Base-by-base conservation (phyloP, 495 filamentous ascomycete species). In the Tuber umbilicatum region DNA sequence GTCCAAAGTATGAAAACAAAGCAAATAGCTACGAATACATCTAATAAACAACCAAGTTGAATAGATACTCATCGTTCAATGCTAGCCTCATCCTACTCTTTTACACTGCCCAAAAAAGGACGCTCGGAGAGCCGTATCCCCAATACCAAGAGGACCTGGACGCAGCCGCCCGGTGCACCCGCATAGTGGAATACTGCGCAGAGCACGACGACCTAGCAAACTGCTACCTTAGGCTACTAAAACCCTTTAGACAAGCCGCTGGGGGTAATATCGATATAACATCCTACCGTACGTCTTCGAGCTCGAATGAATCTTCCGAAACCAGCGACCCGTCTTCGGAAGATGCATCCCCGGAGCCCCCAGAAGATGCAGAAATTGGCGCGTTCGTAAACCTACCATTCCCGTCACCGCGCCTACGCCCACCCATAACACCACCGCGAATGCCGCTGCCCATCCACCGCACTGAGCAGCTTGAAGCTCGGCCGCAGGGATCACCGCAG, bases 41-140 rank as follows among this genome's bases (percentile, higher is more conserved):
- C 70, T 71, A 38, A 50, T 47, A 42, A 71, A 47, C 7, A 7
- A 19, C 68, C 55, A 70, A 74, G 38, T 10, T 31, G 68, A 27
- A 70, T 31, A 74, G 73, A 40, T 74, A 68, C 43, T 74, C 73
- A 40, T 74, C 73, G 42, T 74, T 74, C 35, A 74, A 74, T 37
- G 73, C 73, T 37, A 60, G 73, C 23, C 43, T 71, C 40, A 70
- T 74, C 45, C 45, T 74, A 31, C 68, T 71, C 67, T 74, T 74
- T 50, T 70, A 45, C 45, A 70, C 73, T 2, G 68, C 73, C 23
- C 68, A 71, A 45, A 74, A 71, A 55, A 71, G 70, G 45, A 45
- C 50, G 19, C 68, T 74, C 60, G 73, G 43, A 14, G 35, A 71
- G 60, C 31, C 73, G 5, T 70, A 70, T 6, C 39, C 40, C 21